Evolutionary conservation across 495 filamentous ascomycete genomes (phyloP).

Genomic region (Aspergillus nanangensis): DNA sequence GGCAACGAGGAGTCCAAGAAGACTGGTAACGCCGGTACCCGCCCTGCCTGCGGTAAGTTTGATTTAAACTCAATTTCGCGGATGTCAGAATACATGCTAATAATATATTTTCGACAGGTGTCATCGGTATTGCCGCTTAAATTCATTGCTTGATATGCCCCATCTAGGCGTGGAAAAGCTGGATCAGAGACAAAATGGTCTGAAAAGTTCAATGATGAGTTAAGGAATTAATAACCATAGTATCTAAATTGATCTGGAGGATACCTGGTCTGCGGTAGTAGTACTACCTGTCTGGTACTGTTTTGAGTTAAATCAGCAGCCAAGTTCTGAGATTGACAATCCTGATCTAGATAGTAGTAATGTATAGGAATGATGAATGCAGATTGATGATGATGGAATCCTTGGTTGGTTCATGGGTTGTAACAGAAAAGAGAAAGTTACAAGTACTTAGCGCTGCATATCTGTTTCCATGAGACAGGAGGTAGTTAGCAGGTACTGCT

Average conservation of each 20-base stretch:
- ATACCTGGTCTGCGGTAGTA: too few species aligned
- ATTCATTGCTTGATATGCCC: constrained; percentile 16
- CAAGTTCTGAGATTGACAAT: neutral
- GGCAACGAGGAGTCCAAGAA: constrained; percentile 90
- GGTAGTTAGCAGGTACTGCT: neutral
- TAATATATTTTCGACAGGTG: constrained; percentile 42
- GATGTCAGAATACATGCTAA: neutral
- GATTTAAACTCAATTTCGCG: neutral
- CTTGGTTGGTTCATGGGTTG: neutral
- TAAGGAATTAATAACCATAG: neutral
- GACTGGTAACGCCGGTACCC: constrained; percentile 90
- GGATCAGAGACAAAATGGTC: constrained; percentile 7
- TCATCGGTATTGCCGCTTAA: constrained; percentile 78
- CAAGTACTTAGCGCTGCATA: too few species aligned
- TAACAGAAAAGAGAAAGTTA: neutral
- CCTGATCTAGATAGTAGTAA: constrained; percentile 1
- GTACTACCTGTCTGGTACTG: too few species aligned
- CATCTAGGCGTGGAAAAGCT: constrained; percentile 9
- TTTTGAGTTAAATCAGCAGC: too few species aligned
- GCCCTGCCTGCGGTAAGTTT: constrained; percentile 85
- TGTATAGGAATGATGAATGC: constrained; percentile 9
- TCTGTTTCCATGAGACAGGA: too few species aligned
- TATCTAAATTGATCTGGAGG: neutral
- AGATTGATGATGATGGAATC: constrained; percentile 4
- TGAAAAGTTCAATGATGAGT: constrained; percentile 3